Conservation (phyloP, 257 asterid genomes). For the Nicotiana paniculata region DNA sequence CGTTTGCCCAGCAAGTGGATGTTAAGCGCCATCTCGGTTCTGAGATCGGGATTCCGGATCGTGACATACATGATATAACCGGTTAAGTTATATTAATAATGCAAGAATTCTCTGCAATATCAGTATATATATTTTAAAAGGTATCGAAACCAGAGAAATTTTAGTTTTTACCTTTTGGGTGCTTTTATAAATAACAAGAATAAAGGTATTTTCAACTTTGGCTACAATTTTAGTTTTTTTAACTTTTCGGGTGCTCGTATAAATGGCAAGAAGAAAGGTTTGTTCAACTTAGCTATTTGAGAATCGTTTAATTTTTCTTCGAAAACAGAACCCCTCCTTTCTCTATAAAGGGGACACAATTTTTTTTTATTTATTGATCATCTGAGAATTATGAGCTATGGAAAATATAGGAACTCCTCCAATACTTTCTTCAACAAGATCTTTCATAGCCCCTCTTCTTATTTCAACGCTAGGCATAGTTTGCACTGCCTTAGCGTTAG, state of each 20-base stretch:
- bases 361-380: neutral
- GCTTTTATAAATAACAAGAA: neutral
- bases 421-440: neutral
- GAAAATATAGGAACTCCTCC: conserved; percentile 34
- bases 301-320: neutral
- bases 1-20: too few relatives aligned
- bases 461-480: conserved; percentile 41
- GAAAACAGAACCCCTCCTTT: neutral
- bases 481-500: conserved; percentile 20
- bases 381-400: conserved; percentile 35
- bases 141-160: too few relatives aligned
- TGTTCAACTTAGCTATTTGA: neutral
- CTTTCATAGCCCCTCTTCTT: conserved; percentile 27
- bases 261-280: neutral
- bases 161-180: neutral
- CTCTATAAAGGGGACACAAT: too few relatives aligned
- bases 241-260: neutral
- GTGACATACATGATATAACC: too few relatives aligned
- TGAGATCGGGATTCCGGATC: too few relatives aligned
- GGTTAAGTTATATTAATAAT: too few relatives aligned
- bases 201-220: neutral
- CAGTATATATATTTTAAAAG: too few relatives aligned
- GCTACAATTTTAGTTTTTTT: too few relatives aligned
- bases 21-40: too few relatives aligned
- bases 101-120: too few relatives aligned